Evolutionary conservation across 106 monocot genomes (phyloP).

Genomic region (Allium sativum): DNA sequence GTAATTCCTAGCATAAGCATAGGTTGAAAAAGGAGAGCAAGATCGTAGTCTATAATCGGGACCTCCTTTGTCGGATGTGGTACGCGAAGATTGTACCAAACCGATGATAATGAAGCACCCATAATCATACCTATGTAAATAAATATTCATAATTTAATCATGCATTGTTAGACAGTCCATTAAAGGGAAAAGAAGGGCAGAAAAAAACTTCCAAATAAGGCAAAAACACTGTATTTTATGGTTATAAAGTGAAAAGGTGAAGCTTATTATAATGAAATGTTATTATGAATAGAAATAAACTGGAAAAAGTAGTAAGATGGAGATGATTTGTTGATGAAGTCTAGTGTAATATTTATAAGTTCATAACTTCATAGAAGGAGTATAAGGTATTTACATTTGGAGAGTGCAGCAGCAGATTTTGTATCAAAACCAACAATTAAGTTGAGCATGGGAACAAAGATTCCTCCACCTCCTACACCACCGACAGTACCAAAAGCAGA

Average conservation of each 20-base stretch:
- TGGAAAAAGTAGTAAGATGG: no score
- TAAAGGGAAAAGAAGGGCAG: no score
- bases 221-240: no score
- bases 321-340: not conserved
- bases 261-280: no score
- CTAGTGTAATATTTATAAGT: not conserved
- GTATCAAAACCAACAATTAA: constrained; percentile 93
- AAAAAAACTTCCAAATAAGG: no score
- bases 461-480: constrained; percentile 95
- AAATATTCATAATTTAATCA: no score
- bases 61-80: constrained; percentile 76
- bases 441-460: constrained; percentile 93
- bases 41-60: constrained; percentile 93
- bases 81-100: constrained; percentile 92
- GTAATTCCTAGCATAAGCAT: constrained; percentile 99
- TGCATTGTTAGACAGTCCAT: no score
- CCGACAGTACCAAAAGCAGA: constrained; percentile 94
- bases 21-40: constrained; percentile 92
- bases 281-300: no score
- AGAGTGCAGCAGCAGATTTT: constrained; percentile 95
- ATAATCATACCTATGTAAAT: constrained; percentile 78
- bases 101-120: constrained; percentile 89
- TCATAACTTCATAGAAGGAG: not conserved
- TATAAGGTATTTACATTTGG: constrained; percentile 46
- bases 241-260: no score